phyloP scores from a whole-genome alignment of 352 stramenopile species.

The Phytopythium boreale region DNA sequence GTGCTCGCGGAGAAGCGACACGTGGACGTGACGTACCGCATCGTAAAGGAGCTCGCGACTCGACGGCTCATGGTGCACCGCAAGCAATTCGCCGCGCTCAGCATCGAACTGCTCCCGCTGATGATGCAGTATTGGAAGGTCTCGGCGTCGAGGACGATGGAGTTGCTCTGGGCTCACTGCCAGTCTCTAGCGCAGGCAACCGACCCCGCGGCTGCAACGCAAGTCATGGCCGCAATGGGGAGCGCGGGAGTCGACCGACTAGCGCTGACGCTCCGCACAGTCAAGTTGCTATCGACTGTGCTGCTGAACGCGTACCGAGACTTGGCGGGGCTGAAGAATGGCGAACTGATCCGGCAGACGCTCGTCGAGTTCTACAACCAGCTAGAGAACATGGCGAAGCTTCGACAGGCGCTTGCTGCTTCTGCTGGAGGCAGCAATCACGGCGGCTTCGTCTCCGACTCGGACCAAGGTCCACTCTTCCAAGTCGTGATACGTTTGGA shows the following conservation, averaged over 20 bases:
- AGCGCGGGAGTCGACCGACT: conserved; percentile 24
- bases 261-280: conserved; percentile 39
- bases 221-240: conserved; percentile 4
- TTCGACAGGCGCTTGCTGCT: conserved; percentile 28
- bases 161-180: conserved; percentile 25
- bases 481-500: conserved; percentile 30
- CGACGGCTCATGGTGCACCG: conserved; percentile 77
- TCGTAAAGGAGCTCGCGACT: conserved; percentile 79
- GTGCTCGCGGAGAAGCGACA: conserved; percentile 27
- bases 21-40: conserved; percentile 61
- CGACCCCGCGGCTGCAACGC: conserved; percentile 12
- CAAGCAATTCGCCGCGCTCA: conserved; percentile 76
- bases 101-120: conserved; percentile 58
- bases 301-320: conserved; percentile 74
- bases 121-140: conserved; percentile 61
- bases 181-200: conserved; percentile 4
- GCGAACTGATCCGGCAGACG: conserved; percentile 49
- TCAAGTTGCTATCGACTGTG: conserved; percentile 69
- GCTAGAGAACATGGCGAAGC: conserved; percentile 51
- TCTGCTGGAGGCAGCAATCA: neutral
- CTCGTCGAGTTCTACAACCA: conserved; percentile 75
- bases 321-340: conserved; percentile 45
- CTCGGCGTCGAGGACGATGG: conserved; percentile 24
- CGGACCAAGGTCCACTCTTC: conserved; percentile 7
- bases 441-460: conserved; percentile 1